Evolutionary conservation across 495 filamentous ascomycete genomes (phyloP).

Genomic region (Elaphomyces granulatus): DNA sequence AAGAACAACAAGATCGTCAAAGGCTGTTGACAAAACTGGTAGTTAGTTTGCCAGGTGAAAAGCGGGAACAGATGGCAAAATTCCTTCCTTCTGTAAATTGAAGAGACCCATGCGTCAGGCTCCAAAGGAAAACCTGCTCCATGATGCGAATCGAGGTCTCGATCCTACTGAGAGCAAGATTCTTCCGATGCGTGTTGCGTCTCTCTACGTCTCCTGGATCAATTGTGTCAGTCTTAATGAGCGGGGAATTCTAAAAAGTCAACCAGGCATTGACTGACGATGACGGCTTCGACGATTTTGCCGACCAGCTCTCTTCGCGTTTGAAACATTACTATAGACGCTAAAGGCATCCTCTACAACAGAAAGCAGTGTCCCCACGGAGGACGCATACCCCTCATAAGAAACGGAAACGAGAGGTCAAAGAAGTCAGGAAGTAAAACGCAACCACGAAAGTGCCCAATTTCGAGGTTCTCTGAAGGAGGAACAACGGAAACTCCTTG

Average conservation of each 20-base stretch:
- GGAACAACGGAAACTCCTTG: conserved; percentile 34
- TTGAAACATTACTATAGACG: conserved; percentile 6
- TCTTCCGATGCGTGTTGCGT: conserved; percentile 18
- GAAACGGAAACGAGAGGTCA: conserved; percentile 33
- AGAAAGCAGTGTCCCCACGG: neutral
- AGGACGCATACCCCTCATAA: conserved; percentile 15
- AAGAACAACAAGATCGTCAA: conserved; percentile 18
- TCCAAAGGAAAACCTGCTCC: conserved; percentile 5
- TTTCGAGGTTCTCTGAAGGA: conserved; percentile 32
- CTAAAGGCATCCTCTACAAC: neutral
- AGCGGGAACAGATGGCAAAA: conserved; percentile 5
- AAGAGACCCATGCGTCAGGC: conserved; percentile 2
- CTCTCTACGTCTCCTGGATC: conserved; percentile 28
- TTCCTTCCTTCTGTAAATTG: conserved; percentile 8
- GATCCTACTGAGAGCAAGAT: conserved; percentile 5
- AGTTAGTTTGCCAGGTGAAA: conserved; percentile 6
- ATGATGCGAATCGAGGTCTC: conserved; percentile 3
- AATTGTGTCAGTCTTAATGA: conserved; percentile 13
- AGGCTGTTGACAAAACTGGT: conserved; percentile 20
- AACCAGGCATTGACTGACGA: conserved; percentile 14
- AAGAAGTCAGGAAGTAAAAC: conserved; percentile 33
- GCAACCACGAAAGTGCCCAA: conserved; percentile 32
- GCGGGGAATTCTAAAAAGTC: conserved; percentile 9
- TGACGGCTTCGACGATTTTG: conserved; percentile 11
- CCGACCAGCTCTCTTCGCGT: conserved; percentile 14